Evolutionary conservation across 1,284 basidiomycete species (phyloP).

Genomic region (Sparassis latifolia): DNA sequence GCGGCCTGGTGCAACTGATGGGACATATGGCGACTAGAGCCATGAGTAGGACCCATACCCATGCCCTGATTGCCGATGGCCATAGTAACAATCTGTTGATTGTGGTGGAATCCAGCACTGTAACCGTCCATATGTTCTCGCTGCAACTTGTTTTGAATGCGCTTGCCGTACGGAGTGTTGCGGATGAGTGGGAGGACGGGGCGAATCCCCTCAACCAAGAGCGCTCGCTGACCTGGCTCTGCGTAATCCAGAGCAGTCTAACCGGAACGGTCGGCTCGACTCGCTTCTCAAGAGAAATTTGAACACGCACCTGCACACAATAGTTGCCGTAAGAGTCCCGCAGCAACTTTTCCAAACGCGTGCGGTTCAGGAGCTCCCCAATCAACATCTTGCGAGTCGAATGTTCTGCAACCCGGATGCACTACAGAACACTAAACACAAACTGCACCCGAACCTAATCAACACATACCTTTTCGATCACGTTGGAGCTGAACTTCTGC

Average conservation of each 20-base stretch:
- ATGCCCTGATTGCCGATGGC: constrained; percentile 51
- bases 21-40: constrained; percentile 47
- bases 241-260: constrained; percentile 95
- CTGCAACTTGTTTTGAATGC: constrained; percentile 95
- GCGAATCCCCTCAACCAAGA: constrained; percentile 90
- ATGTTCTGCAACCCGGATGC: constrained; percentile 95
- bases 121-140: constrained; percentile 81
- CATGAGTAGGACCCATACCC: constrained; percentile 29
- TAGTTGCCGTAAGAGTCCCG: constrained; percentile 95
- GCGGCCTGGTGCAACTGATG: constrained; percentile 45
- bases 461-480: constrained; percentile 76
- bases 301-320: constrained; percentile 68
- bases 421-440: constrained; percentile 41
- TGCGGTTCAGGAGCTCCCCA: constrained; percentile 92
- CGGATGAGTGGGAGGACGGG: constrained; percentile 95
- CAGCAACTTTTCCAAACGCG: constrained; percentile 91
- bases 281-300: no score
- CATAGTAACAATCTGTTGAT: constrained; percentile 57
- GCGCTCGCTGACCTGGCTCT: constrained; percentile 78
- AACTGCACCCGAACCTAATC: no score
- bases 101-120: constrained; percentile 43
- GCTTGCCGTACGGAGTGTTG: constrained; percentile 96
- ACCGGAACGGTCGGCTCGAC: constrained; percentile 4
- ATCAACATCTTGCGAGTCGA: constrained; percentile 92
- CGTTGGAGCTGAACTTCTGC: constrained; percentile 97